Percentiles rank a stretch among this genome's conserved stretches.
These are phyloP conservation scores for Stellera chamaejasme DNA, from an alignment of 345 rosid genomes.

Conservation along the genomic window DNA sequence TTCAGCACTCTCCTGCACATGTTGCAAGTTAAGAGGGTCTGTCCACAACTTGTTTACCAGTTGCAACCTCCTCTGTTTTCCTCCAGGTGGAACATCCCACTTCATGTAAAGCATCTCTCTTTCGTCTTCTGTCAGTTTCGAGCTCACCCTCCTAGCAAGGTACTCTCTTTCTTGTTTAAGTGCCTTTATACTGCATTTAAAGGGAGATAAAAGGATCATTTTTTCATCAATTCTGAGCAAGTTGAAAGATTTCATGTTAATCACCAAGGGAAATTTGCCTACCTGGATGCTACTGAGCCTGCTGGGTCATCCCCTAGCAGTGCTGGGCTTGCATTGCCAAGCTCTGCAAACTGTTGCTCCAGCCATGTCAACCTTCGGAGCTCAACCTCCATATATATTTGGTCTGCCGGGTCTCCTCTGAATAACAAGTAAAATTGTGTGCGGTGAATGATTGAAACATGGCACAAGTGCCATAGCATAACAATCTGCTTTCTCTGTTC, in stretches of 20 bases:
- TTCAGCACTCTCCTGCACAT: constrained; percentile 71
- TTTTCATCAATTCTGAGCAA: not conserved
- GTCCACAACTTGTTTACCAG: constrained; percentile 86
- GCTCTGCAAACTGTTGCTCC: constrained; percentile 89
- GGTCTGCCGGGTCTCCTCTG: constrained; percentile 73
- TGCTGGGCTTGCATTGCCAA: constrained; percentile 96
- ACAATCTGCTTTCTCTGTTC: constrained; percentile 81
- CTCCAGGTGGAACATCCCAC: constrained; percentile 79
- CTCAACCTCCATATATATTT: constrained; percentile 93
- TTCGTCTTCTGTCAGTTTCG: constrained; percentile 66
- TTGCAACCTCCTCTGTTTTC: constrained; percentile 83
- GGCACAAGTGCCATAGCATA: constrained; percentile 98
- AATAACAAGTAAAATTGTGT: constrained; percentile 83
- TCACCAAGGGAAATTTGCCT: not conserved
- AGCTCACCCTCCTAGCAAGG: constrained; percentile 72
- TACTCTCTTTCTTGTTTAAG: constrained; percentile 86
- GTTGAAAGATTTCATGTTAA: not conserved
- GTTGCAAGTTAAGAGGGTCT: constrained; percentile 65
- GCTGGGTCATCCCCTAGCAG: constrained; percentile 91
- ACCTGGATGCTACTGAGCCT: constrained; percentile 80
- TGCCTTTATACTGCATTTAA: constrained; percentile 55
- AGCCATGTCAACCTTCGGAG: constrained; percentile 78
- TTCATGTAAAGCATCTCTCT: constrained; percentile 67
- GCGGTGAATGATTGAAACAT: constrained; percentile 80
- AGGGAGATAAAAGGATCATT: not conserved